These are phyloP conservation scores for Claviceps spartinae DNA, from an alignment of 2,329 filamentous ascomycete genomes.

Conservation along the genomic window DNA sequence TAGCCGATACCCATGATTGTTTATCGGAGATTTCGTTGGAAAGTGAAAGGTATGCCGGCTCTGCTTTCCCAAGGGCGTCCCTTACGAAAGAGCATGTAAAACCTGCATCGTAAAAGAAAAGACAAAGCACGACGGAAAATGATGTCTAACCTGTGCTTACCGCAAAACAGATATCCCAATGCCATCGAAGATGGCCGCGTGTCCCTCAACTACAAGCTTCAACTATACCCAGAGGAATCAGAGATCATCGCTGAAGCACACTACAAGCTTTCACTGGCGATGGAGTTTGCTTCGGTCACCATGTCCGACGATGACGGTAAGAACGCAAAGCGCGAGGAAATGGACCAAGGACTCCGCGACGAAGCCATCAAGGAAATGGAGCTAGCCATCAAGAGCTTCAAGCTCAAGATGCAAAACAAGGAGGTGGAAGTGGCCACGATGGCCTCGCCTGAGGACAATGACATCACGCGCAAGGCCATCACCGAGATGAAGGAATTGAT, in stretches of 20 bases:
- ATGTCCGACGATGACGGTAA: constrained; percentile 36
- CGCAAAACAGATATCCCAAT: constrained; percentile 49
- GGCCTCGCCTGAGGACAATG: constrained; percentile 53
- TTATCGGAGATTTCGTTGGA: constrained; percentile 95
- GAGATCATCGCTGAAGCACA: constrained; percentile 86
- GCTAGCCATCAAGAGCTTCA: constrained; percentile 58
- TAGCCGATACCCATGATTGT: constrained; percentile 87
- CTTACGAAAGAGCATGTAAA: background rate
- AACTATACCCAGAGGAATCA: constrained; percentile 67
- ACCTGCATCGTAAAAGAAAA: background rate
- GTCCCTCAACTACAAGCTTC: constrained; percentile 64
- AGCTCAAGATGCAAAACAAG: constrained; percentile 56
- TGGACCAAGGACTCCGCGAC: constrained; percentile 57
- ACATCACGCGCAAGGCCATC: constrained; percentile 47
- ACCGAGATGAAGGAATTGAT: constrained; percentile 66
- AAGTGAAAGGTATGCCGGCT: constrained; percentile 56
- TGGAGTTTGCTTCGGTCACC: constrained; percentile 82
- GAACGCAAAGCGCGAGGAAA: constrained; percentile 31
- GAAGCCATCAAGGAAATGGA: constrained; percentile 61
- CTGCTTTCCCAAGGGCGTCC: background rate
- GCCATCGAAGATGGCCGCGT: constrained; percentile 76
- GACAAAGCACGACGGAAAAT: background rate
- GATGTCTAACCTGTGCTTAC: background rate
- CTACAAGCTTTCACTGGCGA: constrained; percentile 86
- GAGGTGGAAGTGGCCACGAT: constrained; percentile 51